phyloP scores from a whole-genome alignment of 768 basidiomycete species.

The Boletus speciosus region DNA sequence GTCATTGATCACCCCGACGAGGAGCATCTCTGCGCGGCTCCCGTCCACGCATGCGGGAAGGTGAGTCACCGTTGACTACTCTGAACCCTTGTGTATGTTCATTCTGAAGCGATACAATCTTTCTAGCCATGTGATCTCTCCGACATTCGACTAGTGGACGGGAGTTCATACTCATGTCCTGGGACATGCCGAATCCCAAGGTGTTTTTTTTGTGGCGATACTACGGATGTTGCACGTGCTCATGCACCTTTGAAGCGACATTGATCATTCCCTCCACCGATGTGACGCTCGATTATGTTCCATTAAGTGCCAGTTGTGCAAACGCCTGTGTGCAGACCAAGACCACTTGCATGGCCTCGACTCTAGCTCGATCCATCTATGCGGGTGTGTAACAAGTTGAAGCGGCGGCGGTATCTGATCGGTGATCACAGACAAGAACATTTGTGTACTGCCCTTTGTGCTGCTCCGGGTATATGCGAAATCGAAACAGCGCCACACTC shows the following conservation, averaged over 20 bases:
- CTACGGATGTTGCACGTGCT: background rate
- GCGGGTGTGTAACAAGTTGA: constrained; percentile 41
- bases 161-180: constrained; percentile 38
- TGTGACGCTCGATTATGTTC: constrained; percentile 56
- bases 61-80: constrained; percentile 23
- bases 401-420: background rate
- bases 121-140: constrained; percentile 42
- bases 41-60: constrained; percentile 53
- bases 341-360: constrained; percentile 54
- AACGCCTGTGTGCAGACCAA: constrained; percentile 44
- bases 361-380: constrained; percentile 44
- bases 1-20: constrained; percentile 44
- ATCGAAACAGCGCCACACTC: constrained; percentile 58
- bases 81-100: background rate
- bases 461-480: constrained; percentile 49
- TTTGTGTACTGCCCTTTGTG: constrained; percentile 42
- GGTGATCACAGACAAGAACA: constrained; percentile 46
- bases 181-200: constrained; percentile 42
- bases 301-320: constrained; percentile 51
- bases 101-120: background rate
- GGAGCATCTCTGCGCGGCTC: constrained; percentile 52
- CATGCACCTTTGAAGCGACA: constrained; percentile 35
- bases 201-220: constrained; percentile 19
- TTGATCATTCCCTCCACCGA: constrained; percentile 42
- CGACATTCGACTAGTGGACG: constrained; percentile 27